Percentiles rank a stretch among this genome's conserved stretches.
Evolutionary conservation across 176 grass and related monocot species (phyloP).

Genomic region (Rhynchospora breviuscula): DNA sequence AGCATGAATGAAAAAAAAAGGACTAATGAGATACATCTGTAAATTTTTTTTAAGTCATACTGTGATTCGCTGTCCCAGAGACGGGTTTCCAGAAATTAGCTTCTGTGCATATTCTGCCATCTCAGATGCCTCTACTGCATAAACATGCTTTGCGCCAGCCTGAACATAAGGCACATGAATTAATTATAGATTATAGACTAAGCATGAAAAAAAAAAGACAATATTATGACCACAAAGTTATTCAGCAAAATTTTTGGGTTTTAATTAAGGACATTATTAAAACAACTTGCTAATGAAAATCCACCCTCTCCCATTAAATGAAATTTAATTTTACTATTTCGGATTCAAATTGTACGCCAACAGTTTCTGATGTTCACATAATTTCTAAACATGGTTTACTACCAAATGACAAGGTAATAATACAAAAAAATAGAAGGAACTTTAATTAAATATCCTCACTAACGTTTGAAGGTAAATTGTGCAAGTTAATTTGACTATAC

Average conservation of each 20-base stretch:
- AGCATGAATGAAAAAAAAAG: not conserved
- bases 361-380: not conserved
- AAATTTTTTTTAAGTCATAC: conserved; percentile 49
- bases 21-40: conserved; percentile 4
- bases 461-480: not conserved
- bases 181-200: not conserved
- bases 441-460: not conserved
- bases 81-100: conserved; percentile 81
- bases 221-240: not conserved
- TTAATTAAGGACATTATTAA: not conserved
- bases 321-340: not conserved
- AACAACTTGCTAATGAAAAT: not conserved
- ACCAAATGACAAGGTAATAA: not conserved
- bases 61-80: conserved; percentile 84
- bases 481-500: no score
- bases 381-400: not conserved
- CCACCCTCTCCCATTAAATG: not conserved
- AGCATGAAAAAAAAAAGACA: not conserved
- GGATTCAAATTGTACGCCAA: not conserved
- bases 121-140: conserved; percentile 96
- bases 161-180: conserved; percentile 26
- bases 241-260: not conserved
- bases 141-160: conserved; percentile 99
- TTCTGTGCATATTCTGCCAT: conserved; percentile 92
- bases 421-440: conserved; percentile 4